phyloP scores from a whole-genome alignment of 306 rosid species.

The Medicago truncatula region DNA sequence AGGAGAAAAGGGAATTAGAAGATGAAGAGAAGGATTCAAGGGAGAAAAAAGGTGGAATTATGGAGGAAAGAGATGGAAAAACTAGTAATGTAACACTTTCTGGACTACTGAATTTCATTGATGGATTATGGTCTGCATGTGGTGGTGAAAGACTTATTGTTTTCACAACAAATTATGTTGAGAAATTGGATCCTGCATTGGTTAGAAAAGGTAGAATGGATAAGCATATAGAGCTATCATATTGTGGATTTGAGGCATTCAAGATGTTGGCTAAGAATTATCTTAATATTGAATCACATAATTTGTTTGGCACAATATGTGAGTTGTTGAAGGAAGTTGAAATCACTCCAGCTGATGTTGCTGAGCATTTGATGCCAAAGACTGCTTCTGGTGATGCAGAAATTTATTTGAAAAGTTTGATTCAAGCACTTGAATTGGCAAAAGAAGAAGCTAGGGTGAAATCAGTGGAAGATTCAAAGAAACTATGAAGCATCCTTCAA shows the following conservation, averaged over 20 bases:
- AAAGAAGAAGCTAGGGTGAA: slow-evolving; percentile 48
- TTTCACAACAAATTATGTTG: slow-evolving; percentile 81
- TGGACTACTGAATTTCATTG: slow-evolving; percentile 78
- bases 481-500: slow-evolving; percentile 16
- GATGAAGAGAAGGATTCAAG: slow-evolving; percentile 47
- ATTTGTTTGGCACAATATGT: slow-evolving; percentile 45
- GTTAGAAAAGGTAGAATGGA: slow-evolving; percentile 90
- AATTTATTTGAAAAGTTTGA: slow-evolving; percentile 45
- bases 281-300: slow-evolving; percentile 56
- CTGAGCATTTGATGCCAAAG: slow-evolving; percentile 86
- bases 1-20: slow-evolving; percentile 35
- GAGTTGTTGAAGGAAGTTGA: slow-evolving; percentile 47
- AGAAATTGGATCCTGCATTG: slow-evolving; percentile 87
- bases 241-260: slow-evolving; percentile 73
- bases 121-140: slow-evolving; percentile 89
- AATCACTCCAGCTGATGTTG: slow-evolving; percentile 88
- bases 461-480: slow-evolving; percentile 41
- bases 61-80: slow-evolving; percentile 48
- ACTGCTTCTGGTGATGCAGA: slow-evolving; percentile 42
- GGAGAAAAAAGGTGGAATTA: slow-evolving; percentile 30
- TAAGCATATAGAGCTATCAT: slow-evolving; percentile 73
- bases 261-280: slow-evolving; percentile 70
- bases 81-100: slow-evolving; percentile 68
- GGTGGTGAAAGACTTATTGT: slow-evolving; percentile 75
- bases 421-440: slow-evolving; percentile 59